phyloP scores from a whole-genome alignment of 306 rosid species.

The Fagus crenata region DNA sequence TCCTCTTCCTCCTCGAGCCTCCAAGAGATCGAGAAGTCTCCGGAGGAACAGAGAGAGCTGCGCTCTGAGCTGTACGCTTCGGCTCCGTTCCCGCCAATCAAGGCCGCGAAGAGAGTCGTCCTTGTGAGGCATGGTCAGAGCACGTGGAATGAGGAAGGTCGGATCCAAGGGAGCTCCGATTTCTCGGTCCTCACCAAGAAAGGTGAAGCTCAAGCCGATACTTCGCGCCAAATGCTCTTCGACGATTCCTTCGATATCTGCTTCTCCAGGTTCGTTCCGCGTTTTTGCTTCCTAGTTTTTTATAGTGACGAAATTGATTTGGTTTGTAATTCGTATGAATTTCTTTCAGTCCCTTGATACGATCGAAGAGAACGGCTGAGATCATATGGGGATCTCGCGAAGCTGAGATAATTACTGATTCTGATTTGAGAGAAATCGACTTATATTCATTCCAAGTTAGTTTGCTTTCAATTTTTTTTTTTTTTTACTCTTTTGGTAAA shows the following conservation, averaged over 20 bases:
- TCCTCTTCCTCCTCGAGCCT: slow-evolving; percentile 54
- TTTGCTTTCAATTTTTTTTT: not conserved
- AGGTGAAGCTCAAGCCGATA: slow-evolving; percentile 88
- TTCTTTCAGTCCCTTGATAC: slow-evolving; percentile 60
- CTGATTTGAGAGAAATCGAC: slow-evolving; percentile 80
- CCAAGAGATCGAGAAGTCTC: slow-evolving; percentile 35
- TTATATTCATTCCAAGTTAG: slow-evolving; percentile 90
- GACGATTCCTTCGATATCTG: slow-evolving; percentile 72
- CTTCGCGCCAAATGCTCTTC: slow-evolving; percentile 81
- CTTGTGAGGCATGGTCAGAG: slow-evolving; percentile 95
- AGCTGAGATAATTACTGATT: slow-evolving; percentile 54
- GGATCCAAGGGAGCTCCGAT: slow-evolving; percentile 92
- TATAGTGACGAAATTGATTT: not conserved
- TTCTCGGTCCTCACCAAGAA: slow-evolving; percentile 82
- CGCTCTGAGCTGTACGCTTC: slow-evolving; percentile 44
- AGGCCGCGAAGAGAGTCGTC: slow-evolving; percentile 70
- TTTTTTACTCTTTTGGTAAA: not conserved
- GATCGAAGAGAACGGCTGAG: slow-evolving; percentile 88
- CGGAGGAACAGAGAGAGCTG: slow-evolving; percentile 23
- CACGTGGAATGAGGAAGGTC: slow-evolving; percentile 94
- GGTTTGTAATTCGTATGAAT: not conserved
- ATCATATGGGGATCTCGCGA: slow-evolving; percentile 78
- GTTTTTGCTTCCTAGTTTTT: not conserved
- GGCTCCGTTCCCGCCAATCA: slow-evolving; percentile 47
- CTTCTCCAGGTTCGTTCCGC: slow-evolving; percentile 58